Percentiles rank a stretch among this genome's conserved stretches.
Conservation (phyloP, 371 early-diverging fungal species). For the Syncephalastrum monosporum region DNA sequence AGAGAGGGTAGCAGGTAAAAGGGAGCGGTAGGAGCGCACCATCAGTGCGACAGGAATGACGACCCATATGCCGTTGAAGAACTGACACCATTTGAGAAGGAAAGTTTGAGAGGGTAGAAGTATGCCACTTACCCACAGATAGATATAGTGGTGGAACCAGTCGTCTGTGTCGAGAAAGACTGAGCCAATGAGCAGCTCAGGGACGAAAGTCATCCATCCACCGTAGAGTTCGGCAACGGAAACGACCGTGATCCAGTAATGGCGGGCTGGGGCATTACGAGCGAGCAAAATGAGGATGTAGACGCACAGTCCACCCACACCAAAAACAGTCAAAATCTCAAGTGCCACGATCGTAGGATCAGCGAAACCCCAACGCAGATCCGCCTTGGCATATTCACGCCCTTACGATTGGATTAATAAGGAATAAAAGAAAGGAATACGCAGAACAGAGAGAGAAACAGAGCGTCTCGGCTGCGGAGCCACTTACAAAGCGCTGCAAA, state of each 20-base stretch:
- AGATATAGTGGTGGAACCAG: constrained; percentile 26
- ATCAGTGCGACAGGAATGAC: constrained; percentile 25
- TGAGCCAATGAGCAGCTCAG: constrained; percentile 32
- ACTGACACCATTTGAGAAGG: constrained; percentile 11
- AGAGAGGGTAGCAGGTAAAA: not conserved
- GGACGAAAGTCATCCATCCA: constrained; percentile 38
- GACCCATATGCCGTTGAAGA: constrained; percentile 40
- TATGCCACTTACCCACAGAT: constrained; percentile 20
- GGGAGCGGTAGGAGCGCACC: constrained; percentile 14
- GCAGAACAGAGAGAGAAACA: no score
- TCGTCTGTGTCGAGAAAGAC: constrained; percentile 24
- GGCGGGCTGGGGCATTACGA: constrained; percentile 21
- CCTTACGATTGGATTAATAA: constrained; percentile 12
- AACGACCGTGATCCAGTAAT: constrained; percentile 26
- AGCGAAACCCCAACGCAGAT: constrained; percentile 31
- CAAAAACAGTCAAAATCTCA: constrained; percentile 28
- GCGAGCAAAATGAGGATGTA: constrained; percentile 18
- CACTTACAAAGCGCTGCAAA: constrained; percentile 31
- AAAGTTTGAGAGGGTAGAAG: not conserved
- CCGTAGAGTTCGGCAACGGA: constrained; percentile 33
- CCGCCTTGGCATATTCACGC: constrained; percentile 43
- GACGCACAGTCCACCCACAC: constrained; percentile 21
- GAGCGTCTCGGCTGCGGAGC: no score
- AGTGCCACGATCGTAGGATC: constrained; percentile 32
- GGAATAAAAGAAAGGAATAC: not conserved